These are phyloP conservation scores for Bremia lactucae DNA, from an alignment of 352 stramenopile genomes.

Conservation along the genomic window DNA sequence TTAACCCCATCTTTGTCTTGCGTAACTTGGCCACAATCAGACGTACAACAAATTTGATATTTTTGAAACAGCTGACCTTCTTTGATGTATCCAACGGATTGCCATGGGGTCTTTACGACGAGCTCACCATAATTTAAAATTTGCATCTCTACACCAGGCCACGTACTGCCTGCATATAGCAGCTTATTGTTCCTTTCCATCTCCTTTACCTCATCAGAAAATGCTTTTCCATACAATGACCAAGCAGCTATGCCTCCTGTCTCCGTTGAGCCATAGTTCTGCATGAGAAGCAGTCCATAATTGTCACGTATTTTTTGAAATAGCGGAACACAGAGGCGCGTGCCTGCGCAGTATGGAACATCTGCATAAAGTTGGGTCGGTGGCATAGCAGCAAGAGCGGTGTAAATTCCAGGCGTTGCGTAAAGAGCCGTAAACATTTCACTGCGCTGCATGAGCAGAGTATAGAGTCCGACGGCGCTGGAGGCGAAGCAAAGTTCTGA, in stretches of 20 bases:
- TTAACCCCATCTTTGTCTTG: slow-evolving; percentile 15
- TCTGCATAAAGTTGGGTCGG: slow-evolving; percentile 45
- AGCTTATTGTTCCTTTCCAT: slow-evolving; percentile 28
- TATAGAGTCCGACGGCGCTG: slow-evolving; percentile 35
- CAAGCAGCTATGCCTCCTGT: slow-evolving; percentile 72
- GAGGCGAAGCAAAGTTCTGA: slow-evolving; percentile 67
- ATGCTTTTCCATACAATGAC: slow-evolving; percentile 35
- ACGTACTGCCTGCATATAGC: slow-evolving; percentile 58
- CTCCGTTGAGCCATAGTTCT: slow-evolving; percentile 84
- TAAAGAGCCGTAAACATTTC: slow-evolving; percentile 53
- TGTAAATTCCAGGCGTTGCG: slow-evolving; percentile 75
- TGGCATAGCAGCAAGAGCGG: slow-evolving; percentile 40
- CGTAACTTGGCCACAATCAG: slow-evolving; percentile 36
- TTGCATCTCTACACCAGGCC: slow-evolving; percentile 50
- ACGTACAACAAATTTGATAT: slow-evolving; percentile 36
- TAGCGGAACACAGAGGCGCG: slow-evolving; percentile 38
- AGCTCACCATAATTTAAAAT: slow-evolving; percentile 47
- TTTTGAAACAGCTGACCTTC: slow-evolving; percentile 35
- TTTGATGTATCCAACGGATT: slow-evolving; percentile 64
- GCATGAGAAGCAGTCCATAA: slow-evolving; percentile 61
- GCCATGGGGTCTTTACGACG: slow-evolving; percentile 70
- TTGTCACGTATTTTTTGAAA: slow-evolving; percentile 39
- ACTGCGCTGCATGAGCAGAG: slow-evolving; percentile 29
- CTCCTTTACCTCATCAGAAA: slow-evolving; percentile 26
- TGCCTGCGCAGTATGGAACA: slow-evolving; percentile 64